phyloP scores from a whole-genome alignment of 148 eudicot genomes.

The Pharnaceum exiguum region DNA sequence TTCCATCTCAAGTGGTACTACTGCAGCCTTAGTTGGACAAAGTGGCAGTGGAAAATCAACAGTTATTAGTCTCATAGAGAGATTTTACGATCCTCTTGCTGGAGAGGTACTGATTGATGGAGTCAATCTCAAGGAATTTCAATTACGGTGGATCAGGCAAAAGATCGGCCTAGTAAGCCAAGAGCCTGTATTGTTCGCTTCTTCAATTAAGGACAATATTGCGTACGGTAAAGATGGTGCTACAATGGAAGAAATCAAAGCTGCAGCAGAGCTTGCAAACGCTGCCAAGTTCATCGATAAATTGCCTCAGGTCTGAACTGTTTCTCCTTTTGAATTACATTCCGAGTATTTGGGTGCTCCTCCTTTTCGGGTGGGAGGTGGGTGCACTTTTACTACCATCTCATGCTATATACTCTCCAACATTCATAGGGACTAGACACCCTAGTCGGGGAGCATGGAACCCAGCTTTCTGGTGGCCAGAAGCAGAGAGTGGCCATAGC shows the following conservation, averaged over 20 bases:
- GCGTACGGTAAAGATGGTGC: slow-evolving; percentile 59
- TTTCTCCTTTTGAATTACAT: not conserved
- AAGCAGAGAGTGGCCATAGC: slow-evolving; percentile 92
- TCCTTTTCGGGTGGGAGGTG: no score
- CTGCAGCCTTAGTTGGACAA: slow-evolving; percentile 64
- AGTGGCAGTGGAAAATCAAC: slow-evolving; percentile 81
- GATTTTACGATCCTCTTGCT: slow-evolving; percentile 62
- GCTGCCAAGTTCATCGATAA: slow-evolving; percentile 54
- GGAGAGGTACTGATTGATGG: slow-evolving; percentile 69
- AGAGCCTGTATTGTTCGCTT: slow-evolving; percentile 58
- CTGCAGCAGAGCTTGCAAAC: slow-evolving; percentile 60
- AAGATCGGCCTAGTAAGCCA: slow-evolving; percentile 71
- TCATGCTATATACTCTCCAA: no score
- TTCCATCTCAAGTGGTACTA: slow-evolving; percentile 48
- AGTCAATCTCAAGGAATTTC: slow-evolving; percentile 49
- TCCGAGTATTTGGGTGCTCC: no score
- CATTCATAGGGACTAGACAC: slow-evolving; percentile 67
- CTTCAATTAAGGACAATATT: slow-evolving; percentile 57
- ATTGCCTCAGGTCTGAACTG: slow-evolving; percentile 47
- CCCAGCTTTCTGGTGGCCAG: slow-evolving; percentile 83
- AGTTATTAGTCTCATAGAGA: slow-evolving; percentile 55
- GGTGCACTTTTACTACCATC: no score
- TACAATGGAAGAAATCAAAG: slow-evolving; percentile 42
- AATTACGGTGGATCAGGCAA: slow-evolving; percentile 57
- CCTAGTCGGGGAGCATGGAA: slow-evolving; percentile 83